Conservation (phyloP, 2,329 filamentous ascomycete species). For the Epichloe sibirici region DNA sequence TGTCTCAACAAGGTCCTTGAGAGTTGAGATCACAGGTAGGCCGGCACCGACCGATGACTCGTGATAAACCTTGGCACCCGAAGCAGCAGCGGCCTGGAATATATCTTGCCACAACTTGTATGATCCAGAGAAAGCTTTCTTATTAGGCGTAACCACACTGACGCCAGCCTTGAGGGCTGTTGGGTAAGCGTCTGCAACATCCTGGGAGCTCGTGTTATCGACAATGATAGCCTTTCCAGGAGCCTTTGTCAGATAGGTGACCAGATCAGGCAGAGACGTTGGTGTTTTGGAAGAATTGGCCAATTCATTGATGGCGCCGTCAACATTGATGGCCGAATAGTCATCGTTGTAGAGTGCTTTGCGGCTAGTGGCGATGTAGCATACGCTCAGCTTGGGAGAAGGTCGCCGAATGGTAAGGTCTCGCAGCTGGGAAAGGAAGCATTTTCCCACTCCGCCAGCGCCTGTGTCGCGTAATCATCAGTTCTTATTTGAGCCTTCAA, state of each 20-base stretch:
- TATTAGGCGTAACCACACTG: slow-evolving; percentile 92
- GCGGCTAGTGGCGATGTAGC: slow-evolving; percentile 77
- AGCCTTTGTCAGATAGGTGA: slow-evolving; percentile 64
- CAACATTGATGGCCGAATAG: slow-evolving; percentile 55
- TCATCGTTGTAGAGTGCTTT: slow-evolving; percentile 66
- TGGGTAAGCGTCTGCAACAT: slow-evolving; percentile 75
- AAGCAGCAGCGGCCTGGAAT: slow-evolving; percentile 57
- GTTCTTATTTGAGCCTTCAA: not conserved
- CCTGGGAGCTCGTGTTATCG: slow-evolving; percentile 90
- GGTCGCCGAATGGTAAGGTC: slow-evolving; percentile 53
- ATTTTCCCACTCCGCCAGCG: slow-evolving; percentile 83
- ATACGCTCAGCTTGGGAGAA: slow-evolving; percentile 59
- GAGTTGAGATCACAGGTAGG: slow-evolving; percentile 81
- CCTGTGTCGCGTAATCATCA: slow-evolving; percentile 38
- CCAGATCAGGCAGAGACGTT: slow-evolving; percentile 55
- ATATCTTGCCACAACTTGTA: slow-evolving; percentile 80
- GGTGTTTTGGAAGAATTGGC: slow-evolving; percentile 51
- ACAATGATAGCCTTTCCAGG: slow-evolving; percentile 73
- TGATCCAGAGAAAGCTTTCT: slow-evolving; percentile 87
- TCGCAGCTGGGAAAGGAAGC: slow-evolving; percentile 75
- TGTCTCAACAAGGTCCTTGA: slow-evolving; percentile 89
- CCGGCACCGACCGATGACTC: slow-evolving; percentile 92
- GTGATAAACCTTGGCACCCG: slow-evolving; percentile 79
- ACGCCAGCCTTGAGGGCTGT: slow-evolving; percentile 69
- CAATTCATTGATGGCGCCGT: slow-evolving; percentile 49